Evolutionary conservation across 768 basidiomycete genomes (phyloP).

Genomic region (Kwoniella europaea): DNA sequence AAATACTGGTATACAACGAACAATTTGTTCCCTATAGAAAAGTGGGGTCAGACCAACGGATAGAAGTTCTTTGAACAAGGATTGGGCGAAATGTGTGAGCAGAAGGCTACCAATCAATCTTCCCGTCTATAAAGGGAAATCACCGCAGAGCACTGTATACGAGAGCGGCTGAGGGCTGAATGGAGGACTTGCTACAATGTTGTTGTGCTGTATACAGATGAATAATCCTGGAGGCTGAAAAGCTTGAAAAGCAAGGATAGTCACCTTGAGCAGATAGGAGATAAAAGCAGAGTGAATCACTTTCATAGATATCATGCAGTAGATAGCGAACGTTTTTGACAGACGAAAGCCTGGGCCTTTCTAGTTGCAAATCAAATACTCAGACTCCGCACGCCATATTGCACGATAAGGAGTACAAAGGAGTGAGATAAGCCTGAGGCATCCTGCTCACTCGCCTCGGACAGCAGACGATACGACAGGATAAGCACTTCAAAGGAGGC

Average conservation of each 20-base stretch:
- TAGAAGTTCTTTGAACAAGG: background rate
- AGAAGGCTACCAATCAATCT: background rate
- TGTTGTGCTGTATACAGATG: too few relatives aligned
- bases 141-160: background rate
- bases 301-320: too few relatives aligned
- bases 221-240: background rate
- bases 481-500: background rate
- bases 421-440: slow-evolving; percentile 14
- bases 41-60: background rate
- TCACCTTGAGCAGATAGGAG: too few relatives aligned
- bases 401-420: slow-evolving; percentile 14
- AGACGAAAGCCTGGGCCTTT: background rate
- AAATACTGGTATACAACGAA: too few relatives aligned
- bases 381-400: slow-evolving; percentile 1
- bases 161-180: background rate
- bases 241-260: background rate
- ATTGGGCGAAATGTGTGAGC: background rate
- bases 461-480: background rate
- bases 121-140: background rate
- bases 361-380: background rate
- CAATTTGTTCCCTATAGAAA: background rate
- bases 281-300: too few relatives aligned
- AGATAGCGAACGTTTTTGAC: background rate
- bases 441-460: background rate
- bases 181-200: background rate